phyloP scores from a whole-genome alignment of 192 early-diverging fungal genomes.

The Blastocladiella britannica region DNA sequence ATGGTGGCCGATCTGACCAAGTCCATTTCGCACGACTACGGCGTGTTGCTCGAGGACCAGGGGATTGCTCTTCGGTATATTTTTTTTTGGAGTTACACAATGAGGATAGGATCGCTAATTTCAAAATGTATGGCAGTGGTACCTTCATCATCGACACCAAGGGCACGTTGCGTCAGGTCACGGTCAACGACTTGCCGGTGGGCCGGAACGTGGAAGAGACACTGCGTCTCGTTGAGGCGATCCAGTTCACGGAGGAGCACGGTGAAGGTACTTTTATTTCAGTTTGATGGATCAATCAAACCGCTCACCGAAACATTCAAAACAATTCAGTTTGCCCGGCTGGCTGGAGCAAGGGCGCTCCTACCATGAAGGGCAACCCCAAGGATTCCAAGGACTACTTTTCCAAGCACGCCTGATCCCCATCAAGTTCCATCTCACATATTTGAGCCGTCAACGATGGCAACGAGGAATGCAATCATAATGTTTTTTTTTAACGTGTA shows the following conservation, averaged over 20 bases:
- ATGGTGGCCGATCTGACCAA: conserved; percentile 30
- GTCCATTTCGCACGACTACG: conserved; percentile 26
- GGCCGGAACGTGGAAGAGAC: conserved; percentile 44
- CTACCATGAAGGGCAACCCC: conserved; percentile 26
- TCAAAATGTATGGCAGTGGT: conserved; percentile 24
- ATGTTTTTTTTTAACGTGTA: too few species aligned
- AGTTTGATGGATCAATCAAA: too few species aligned
- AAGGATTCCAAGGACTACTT: conserved; percentile 22
- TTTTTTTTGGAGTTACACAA: not conserved
- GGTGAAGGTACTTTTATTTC: conserved; percentile 15
- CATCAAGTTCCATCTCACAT: too few species aligned
- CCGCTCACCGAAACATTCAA: too few species aligned
- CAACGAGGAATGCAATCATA: too few species aligned
- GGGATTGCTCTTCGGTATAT: conserved; percentile 2
- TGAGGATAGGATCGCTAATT: too few species aligned
- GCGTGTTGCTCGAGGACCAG: conserved; percentile 20
- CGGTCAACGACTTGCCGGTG: conserved; percentile 36
- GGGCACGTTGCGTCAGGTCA: conserved; percentile 29
- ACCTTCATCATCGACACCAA: conserved; percentile 41
- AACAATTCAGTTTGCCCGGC: conserved; percentile 31
- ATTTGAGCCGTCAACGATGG: too few species aligned
- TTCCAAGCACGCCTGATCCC: too few species aligned
- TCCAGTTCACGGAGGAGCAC: conserved; percentile 35
- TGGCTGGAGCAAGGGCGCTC: conserved; percentile 21
- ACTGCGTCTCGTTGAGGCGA: conserved; percentile 35